Evolutionary conservation across 1,284 basidiomycete genomes (phyloP).

Genomic region (Fomitopsis palustris): DNA sequence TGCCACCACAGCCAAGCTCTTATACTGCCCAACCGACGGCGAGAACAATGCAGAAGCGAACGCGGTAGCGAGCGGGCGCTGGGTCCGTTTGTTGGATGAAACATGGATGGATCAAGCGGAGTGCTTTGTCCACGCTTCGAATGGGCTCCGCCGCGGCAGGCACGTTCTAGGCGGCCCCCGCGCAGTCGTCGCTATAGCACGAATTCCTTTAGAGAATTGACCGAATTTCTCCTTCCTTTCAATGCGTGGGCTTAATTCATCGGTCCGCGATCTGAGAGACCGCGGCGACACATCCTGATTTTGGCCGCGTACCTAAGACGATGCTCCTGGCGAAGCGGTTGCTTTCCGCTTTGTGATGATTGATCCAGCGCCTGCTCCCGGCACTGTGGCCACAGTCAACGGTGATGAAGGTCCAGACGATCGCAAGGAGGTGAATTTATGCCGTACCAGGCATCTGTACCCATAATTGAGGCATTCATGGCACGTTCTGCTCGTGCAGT

Average conservation of each 20-base stretch:
- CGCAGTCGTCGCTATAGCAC: not conserved
- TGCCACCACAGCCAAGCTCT: not conserved
- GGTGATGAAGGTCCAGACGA: not conserved
- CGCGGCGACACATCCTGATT: not conserved
- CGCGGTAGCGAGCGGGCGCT: not conserved
- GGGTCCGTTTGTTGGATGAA: slow-evolving; percentile 2
- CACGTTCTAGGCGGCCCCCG: not conserved
- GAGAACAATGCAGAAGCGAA: not conserved
- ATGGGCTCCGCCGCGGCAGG: slow-evolving; percentile 1
- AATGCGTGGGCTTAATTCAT: not conserved
- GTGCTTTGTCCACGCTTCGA: slow-evolving; percentile 1
- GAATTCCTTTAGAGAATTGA: not conserved
- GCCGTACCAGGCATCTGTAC: not conserved
- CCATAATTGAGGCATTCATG: no score
- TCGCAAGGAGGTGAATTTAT: not conserved
- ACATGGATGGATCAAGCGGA: not conserved
- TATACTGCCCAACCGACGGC: not conserved
- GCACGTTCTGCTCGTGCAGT: no score
- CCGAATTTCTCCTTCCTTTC: not conserved
- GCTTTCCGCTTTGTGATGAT: not conserved
- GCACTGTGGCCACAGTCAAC: not conserved
- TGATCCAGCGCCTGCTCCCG: not conserved
- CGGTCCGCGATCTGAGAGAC: not conserved
- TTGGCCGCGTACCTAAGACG: not conserved
- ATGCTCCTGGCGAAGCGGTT: not conserved